Base-by-base conservation (phyloP, 305 asterid genomes). In the Lippia alba region DNA sequence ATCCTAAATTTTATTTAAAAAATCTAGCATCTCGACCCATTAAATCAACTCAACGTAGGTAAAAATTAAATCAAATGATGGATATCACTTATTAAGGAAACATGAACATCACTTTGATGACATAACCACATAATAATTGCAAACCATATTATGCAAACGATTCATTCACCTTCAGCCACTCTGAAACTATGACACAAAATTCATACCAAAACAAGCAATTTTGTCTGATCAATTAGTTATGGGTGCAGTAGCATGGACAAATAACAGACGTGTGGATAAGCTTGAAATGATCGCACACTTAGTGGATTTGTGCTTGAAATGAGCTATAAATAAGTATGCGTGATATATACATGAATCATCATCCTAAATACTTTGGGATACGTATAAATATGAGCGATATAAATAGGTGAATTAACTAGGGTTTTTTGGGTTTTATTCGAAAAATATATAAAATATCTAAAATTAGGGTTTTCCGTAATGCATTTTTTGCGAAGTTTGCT, bases 201-300 rank as follows among this genome's bases (percentile, higher is more conserved):
- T 20, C 40, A 4, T 56, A 48, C 56, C 56, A 58, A 66, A 75
- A 66, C 15, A 44, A 75, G 73, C 17, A 36, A 75, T 58, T 24
- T 24, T 24, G 1, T 24, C 30, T 24, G 30, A 24, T 24, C 34
- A 76, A 70, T 79, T 60, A 70, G 80, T 73, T 74, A 74, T 77
- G 76, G 73, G 76, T 74, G 44, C 41, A 4, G 57, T 56, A 66
- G 75, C 71, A 82, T 67, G 79, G 82, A 60, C 75, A 68, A 71
- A 60, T 66, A 69, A 56, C 34, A 51, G 20, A 61, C 84, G 83
- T 82, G 82, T 69, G 49, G 75, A 71, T 58, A 70, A 60, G 67
- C 66, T 76, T 44, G 20, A 58, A 72, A 79, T 49, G 61, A 64
- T 82, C 87, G 79, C 87, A 80, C 87, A 49, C 61, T 41, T 17